Percentiles rank a stretch among this genome's conserved stretches.
Conservation (phyloP, 1,284 basidiomycete genomes). For the Trametes sp. region DNA sequence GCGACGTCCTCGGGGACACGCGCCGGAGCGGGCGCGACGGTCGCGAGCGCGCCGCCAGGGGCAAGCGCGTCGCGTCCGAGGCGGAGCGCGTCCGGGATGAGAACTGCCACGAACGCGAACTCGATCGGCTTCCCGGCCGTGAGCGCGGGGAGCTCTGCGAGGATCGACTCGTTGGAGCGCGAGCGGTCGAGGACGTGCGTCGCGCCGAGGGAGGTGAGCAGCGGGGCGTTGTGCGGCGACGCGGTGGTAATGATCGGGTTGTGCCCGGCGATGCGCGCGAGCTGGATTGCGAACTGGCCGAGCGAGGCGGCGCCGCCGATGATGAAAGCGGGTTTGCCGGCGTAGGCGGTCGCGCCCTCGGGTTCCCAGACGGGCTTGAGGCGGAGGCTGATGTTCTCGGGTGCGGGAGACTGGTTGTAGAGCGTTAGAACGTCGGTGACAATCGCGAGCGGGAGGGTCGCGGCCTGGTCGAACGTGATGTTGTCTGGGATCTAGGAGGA, state of each 20-base stretch:
- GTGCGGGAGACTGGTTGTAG: conserved; percentile 13
- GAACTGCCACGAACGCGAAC: conserved; percentile 49
- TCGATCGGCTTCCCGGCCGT: conserved; percentile 36
- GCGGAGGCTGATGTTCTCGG: conserved; percentile 4
- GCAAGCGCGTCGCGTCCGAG: conserved; percentile 1
- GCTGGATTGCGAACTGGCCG: conserved; percentile 47
- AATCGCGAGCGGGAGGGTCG: conserved; percentile 23
- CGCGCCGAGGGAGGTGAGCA: conserved; percentile 60
- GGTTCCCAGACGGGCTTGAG: conserved; percentile 9
- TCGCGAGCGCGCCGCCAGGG: not conserved
- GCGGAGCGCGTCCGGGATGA: conserved; percentile 4
- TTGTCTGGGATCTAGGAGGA: not conserved
- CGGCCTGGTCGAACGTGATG: conserved; percentile 37
- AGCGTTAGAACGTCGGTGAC: conserved; percentile 3
- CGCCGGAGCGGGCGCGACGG: conserved; percentile 18
- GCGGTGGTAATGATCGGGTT: conserved; percentile 61
- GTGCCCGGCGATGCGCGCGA: conserved; percentile 43
- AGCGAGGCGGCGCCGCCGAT: conserved; percentile 48
- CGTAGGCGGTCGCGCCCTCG: conserved; percentile 28
- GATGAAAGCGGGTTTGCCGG: conserved; percentile 42
- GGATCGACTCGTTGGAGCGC: conserved; percentile 36
- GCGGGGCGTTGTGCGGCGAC: conserved; percentile 50
- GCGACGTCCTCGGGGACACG: conserved; percentile 25
- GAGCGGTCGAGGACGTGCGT: conserved; percentile 59
- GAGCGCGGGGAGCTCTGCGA: conserved; percentile 35